A percentile compares a stretch with the other conserved stretches of the same genome.
These are phyloP conservation scores for Cucurbita pepo DNA, from an alignment of 306 rosid genomes.

Conservation along the genomic window DNA sequence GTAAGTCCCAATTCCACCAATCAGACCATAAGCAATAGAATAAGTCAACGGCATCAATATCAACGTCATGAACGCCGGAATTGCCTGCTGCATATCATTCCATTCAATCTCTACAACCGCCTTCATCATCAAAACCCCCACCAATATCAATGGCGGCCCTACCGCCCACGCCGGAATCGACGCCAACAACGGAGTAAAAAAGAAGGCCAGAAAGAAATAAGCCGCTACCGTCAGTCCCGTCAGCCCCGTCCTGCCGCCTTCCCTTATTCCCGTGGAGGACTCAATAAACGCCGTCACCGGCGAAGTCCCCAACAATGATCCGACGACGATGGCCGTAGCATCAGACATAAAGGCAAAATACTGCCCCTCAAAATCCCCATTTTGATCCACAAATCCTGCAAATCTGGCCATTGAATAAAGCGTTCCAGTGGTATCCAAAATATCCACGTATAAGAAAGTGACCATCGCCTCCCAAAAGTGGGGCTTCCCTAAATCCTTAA, in stretches of 20 bases:
- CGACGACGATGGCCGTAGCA: conserved; percentile 83
- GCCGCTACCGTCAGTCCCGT: conserved; percentile 66
- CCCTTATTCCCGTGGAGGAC: conserved; percentile 85
- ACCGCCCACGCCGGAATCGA: conserved; percentile 99
- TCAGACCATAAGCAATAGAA: conserved; percentile 73
- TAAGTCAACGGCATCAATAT: conserved; percentile 79
- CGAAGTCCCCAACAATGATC: conserved; percentile 70
- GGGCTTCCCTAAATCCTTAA: conserved; percentile 37
- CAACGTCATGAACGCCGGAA: conserved; percentile 83
- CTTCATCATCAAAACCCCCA: conserved; percentile 92
- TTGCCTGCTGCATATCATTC: conserved; percentile 85
- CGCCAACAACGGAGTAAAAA: conserved; percentile 86
- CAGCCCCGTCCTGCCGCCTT: conserved; percentile 86
- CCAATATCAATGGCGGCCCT: conserved; percentile 90
- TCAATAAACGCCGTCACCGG: conserved; percentile 82
- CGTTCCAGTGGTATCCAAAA: conserved; percentile 80
- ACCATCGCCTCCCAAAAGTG: conserved; percentile 78
- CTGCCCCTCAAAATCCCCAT: conserved; percentile 78
- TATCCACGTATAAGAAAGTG: conserved; percentile 77
- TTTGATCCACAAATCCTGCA: conserved; percentile 62
- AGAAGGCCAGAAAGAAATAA: conserved; percentile 58
- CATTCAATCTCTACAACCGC: conserved; percentile 83
- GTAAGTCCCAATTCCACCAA: conserved; percentile 82
- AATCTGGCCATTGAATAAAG: conserved; percentile 83
- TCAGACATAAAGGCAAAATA: conserved; percentile 95